phyloP scores from a whole-genome alignment of 768 basidiomycete species.

The Boletus eberwhitei region DNA sequence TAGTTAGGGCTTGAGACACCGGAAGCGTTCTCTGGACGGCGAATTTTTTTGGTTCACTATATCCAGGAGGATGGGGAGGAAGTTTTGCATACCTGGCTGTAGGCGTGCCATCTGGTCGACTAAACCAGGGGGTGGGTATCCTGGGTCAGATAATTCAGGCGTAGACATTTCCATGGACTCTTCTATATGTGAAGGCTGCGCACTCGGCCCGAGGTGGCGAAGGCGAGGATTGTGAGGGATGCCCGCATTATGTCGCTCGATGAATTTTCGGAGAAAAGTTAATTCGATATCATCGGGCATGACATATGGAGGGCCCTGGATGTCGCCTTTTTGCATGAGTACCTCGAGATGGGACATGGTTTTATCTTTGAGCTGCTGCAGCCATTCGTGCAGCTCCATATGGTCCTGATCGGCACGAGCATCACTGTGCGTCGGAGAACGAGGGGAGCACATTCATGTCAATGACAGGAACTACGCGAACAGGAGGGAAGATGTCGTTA shows the following conservation, averaged over 20 bases:
- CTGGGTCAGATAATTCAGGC: constrained; percentile 34
- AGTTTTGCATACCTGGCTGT: constrained; percentile 30
- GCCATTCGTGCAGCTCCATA: constrained; percentile 86
- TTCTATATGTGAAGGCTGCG: constrained; percentile 32
- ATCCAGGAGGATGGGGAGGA: neutral
- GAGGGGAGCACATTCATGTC: constrained; percentile 3
- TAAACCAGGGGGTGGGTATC: constrained; percentile 27
- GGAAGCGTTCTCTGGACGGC: constrained; percentile 24
- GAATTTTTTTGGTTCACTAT: constrained; percentile 1
- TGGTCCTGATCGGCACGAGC: constrained; percentile 83
- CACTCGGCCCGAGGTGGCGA: constrained; percentile 45
- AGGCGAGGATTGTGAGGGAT: constrained; percentile 80
- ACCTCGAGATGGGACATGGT: constrained; percentile 85
- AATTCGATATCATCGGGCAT: constrained; percentile 81
- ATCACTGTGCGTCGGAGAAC: constrained; percentile 35
- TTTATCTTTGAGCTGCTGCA: constrained; percentile 84
- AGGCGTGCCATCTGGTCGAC: constrained; percentile 35
- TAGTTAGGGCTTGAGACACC: constrained; percentile 33
- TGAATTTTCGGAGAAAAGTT: constrained; percentile 75
- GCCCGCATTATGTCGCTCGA: constrained; percentile 72
- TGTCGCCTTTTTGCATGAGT: constrained; percentile 85
- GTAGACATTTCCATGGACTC: constrained; percentile 35
- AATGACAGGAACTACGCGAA: neutral
- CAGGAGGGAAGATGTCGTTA: neutral
- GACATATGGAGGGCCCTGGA: constrained; percentile 75